These are phyloP conservation scores for Suillus clintonianus DNA, from an alignment of 768 basidiomycete species.

Conservation along the genomic window DNA sequence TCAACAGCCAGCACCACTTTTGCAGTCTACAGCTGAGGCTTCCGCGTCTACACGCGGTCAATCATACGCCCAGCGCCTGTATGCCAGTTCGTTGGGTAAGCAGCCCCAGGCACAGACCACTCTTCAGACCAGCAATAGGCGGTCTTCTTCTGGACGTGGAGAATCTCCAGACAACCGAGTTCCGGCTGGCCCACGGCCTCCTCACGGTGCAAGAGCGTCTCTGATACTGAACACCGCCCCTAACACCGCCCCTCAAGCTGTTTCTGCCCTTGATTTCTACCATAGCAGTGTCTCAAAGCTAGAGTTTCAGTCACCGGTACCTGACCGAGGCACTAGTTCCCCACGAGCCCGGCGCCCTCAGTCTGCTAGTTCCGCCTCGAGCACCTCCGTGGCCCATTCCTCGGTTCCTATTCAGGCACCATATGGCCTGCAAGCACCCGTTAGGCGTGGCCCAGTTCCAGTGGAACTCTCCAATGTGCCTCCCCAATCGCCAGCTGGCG, in stretches of 20 bases:
- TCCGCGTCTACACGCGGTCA: conserved; percentile 17
- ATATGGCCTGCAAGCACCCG: background rate
- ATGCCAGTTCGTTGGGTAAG: conserved; percentile 39
- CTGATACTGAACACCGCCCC: background rate
- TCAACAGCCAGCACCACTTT: conserved; percentile 5
- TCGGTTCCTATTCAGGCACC: background rate
- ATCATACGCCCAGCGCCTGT: conserved; percentile 45
- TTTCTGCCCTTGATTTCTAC: conserved; percentile 18
- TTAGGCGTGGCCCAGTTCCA: background rate
- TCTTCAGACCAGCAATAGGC: background rate
- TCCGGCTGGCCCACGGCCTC: background rate
- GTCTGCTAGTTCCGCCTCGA: conserved; percentile 1
- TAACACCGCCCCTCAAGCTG: background rate
- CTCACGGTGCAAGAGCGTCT: background rate
- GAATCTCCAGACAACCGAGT: background rate
- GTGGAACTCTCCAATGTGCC: background rate
- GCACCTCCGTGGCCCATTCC: background rate
- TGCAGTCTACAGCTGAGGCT: background rate
- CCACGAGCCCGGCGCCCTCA: conserved; percentile 2
- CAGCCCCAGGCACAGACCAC: conserved; percentile 8
- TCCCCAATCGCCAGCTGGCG: background rate
- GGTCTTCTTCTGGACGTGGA: background rate
- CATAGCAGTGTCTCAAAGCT: conserved; percentile 12
- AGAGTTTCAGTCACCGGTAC: conserved; percentile 6
- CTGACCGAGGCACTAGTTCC: background rate